Conservation (phyloP, 108 stramenopile species). For the Discostella stelligeroides region DNA sequence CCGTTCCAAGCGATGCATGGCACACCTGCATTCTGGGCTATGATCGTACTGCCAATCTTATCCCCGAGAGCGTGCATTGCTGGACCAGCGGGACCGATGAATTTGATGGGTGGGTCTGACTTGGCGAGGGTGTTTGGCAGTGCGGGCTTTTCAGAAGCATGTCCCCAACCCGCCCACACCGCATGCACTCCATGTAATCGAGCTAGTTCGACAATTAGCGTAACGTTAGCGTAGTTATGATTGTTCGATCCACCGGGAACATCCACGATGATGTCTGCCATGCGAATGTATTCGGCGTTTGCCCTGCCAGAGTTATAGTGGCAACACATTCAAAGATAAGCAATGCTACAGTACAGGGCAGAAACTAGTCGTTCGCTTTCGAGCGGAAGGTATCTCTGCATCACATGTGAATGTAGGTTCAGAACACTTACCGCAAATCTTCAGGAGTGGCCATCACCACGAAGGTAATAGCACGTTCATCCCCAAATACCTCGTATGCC, state of each 20-base stretch:
- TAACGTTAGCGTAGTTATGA: conserved; percentile 99
- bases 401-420: background rate
- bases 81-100: conserved; percentile 97
- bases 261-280: conserved; percentile 98
- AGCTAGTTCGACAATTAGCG: conserved; percentile 98
- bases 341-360: background rate
- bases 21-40: conserved; percentile 98
- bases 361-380: conserved; percentile 2
- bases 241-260: conserved; percentile 99
- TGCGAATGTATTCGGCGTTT: conserved; percentile 99
- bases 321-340: background rate
- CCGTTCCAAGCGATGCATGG: conserved; percentile 99
- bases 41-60: conserved; percentile 98
- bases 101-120: conserved; percentile 86
- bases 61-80: conserved; percentile 99
- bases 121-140: conserved; percentile 91
- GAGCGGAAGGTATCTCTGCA: conserved; percentile 7
- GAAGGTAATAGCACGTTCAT: conserved; percentile 92
- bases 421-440: conserved; percentile 83
- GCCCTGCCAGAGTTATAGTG: conserved; percentile 59
- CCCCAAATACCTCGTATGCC: conserved; percentile 94
- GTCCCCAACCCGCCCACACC: conserved; percentile 99
- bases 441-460: conserved; percentile 99
- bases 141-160: conserved; percentile 97
- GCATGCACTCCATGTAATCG: conserved; percentile 97